Conservation (phyloP, 495 filamentous ascomycete genomes). For the Hyaloscypha bicolor region DNA sequence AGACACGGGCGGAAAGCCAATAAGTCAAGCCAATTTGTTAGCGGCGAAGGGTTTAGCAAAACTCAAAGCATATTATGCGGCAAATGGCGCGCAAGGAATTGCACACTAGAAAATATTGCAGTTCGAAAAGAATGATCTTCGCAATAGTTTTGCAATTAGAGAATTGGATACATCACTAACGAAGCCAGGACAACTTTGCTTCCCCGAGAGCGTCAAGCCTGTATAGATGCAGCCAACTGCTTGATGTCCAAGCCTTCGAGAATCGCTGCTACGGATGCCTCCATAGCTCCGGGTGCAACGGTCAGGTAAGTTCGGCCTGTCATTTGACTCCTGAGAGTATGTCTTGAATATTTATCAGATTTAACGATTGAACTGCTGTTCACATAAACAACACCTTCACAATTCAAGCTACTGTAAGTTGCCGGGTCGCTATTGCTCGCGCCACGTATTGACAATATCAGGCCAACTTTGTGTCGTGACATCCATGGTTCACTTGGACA, state of each 20-base stretch:
- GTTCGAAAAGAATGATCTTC: constrained; percentile 49
- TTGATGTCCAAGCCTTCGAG: constrained; percentile 50
- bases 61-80: constrained; percentile 15
- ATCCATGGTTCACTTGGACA: constrained; percentile 64
- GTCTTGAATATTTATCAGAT: constrained; percentile 26
- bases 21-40: constrained; percentile 16
- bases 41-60: constrained; percentile 27
- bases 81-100: constrained; percentile 29
- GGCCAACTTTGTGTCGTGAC: constrained; percentile 69
- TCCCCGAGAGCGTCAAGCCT: constrained; percentile 44
- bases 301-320: constrained; percentile 15
- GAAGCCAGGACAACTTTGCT: constrained; percentile 43
- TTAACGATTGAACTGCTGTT: constrained; percentile 67
- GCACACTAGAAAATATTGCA: constrained; percentile 45
- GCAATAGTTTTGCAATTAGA: too few relatives aligned
- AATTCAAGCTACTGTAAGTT: constrained; percentile 60
- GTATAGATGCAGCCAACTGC: constrained; percentile 68
- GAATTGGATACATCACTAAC: neutral
- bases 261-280: constrained; percentile 39
- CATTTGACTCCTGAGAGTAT: too few relatives aligned
- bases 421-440: neutral
- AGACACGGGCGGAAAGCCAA: too few relatives aligned
- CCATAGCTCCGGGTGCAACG: constrained; percentile 41
- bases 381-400: constrained; percentile 67
- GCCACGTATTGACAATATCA: constrained; percentile 36